Base-by-base conservation (phyloP, 179 eudicot genomes). In the Amaranthus tricolor region DNA sequence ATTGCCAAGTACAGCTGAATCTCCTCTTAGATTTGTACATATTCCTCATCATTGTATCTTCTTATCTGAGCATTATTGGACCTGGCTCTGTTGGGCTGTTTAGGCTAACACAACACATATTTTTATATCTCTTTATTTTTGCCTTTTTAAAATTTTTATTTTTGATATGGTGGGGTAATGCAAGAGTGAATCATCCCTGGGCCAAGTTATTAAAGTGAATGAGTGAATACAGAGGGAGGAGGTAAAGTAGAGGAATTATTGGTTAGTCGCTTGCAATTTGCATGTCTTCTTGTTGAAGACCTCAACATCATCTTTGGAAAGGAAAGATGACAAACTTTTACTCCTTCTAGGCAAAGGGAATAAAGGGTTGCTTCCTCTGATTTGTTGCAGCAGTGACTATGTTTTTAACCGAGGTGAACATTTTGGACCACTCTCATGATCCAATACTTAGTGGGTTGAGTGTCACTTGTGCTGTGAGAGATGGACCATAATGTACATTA, bases 261-360 rank as follows among this genome's bases (percentile, higher is more conserved):
- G 62, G 72, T 53, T 31, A 14, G 13, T 51, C 2, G 69, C 53
- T 19, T 24, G 43, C 10, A 20, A 17, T 17, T 16, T 44, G 64
- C 50, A 47, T 67, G n/a, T 20, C 43, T 65, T 68, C 56, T 69
- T 58, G 15, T 64, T 78, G 7, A 3, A 52, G 44, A 59, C 63
- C 21, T 51, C 47, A 55, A 68, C n/a, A 54, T 51, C 66, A 53
- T 67, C 20, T 9, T 0, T 69, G 84, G 74, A 68, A 81, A 78
- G 17, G 79, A 78, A 74, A 74, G 64, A 71, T 74, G 76, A 59
- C 43, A 3, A 77, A 77, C 55, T 63, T 71, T 77, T 69, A 61
- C 81, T 66, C 24, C 77, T 55, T 43, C 70, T 55, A 65, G 76
- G 69, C 79, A 81, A 74, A 78, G 64, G 54, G 84, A 81, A 78